These are phyloP conservation scores for Coriaria nepalensis DNA, from an alignment of 306 rosid genomes.

Conservation along the genomic window DNA sequence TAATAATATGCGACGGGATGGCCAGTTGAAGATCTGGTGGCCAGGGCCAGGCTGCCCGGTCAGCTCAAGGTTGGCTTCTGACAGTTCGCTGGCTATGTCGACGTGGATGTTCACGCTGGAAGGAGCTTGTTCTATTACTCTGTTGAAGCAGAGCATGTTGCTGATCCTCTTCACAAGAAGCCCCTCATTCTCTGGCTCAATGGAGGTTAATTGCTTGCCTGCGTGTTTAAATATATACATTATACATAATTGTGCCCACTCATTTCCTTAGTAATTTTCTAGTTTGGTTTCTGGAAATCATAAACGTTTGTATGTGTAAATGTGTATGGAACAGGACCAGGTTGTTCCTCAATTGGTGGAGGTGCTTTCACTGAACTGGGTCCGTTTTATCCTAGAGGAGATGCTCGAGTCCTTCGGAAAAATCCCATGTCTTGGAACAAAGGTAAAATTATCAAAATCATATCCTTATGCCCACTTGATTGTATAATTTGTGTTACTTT, in stretches of 20 bases:
- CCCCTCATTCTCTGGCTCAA: slow-evolving; percentile 76
- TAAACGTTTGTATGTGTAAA: no score
- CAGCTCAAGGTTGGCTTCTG: slow-evolving; percentile 52
- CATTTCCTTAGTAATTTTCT: background rate
- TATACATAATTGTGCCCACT: background rate
- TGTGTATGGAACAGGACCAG: slow-evolving; percentile 42
- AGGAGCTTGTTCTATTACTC: slow-evolving; percentile 65
- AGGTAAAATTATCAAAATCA: slow-evolving; percentile 25
- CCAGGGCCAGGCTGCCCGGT: slow-evolving; percentile 41
- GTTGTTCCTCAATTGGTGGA: slow-evolving; percentile 86
- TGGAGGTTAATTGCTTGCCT: slow-evolving; percentile 38
- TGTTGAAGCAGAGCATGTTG: slow-evolving; percentile 44
- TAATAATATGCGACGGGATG: no score
- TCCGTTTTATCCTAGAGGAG: slow-evolving; percentile 67
- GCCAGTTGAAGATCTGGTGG: slow-evolving; percentile 70
- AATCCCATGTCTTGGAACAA: slow-evolving; percentile 73
- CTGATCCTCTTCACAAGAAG: slow-evolving; percentile 16
- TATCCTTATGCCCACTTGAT: no score
- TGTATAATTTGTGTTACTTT: no score
- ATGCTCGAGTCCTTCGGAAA: slow-evolving; percentile 56
- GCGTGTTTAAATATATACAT: no score
- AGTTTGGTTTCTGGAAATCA: no score
- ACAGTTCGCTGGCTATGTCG: slow-evolving; percentile 66
- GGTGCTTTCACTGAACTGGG: slow-evolving; percentile 94
- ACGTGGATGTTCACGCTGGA: slow-evolving; percentile 48